Evolutionary conservation across 208 protist species (phyloP).

Genomic region (Naegleria gruberi): DNA sequence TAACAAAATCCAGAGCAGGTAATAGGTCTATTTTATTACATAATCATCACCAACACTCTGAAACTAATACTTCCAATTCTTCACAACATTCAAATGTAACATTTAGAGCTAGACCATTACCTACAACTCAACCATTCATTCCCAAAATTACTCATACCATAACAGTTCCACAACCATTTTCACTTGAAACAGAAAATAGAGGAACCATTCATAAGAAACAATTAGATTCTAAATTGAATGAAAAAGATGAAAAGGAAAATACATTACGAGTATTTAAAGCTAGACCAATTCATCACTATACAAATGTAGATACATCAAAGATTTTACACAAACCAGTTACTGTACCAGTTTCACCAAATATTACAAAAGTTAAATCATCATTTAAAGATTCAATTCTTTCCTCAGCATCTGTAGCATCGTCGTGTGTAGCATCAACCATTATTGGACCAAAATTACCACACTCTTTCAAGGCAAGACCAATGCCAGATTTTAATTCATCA

Average conservation of each 20-base stretch:
- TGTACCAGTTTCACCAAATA: not conserved
- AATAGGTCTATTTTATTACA: too few relatives aligned
- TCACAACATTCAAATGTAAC: not conserved
- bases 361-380: not conserved
- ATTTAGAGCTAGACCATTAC: not conserved
- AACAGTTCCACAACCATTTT: not conserved
- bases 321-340: not conserved
- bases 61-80: not conserved
- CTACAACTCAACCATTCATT: not conserved
- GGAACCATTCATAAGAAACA: not conserved
- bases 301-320: too few relatives aligned
- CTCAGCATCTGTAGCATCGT: too few relatives aligned
- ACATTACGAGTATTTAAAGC: not conserved
- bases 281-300: not conserved
- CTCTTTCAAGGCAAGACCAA: not conserved
- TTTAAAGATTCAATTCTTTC: not conserved
- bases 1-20: not conserved
- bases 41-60: not conserved
- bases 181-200: not conserved
- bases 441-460: not conserved
- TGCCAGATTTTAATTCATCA: not conserved
- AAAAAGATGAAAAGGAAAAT: not conserved
- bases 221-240: not conserved
- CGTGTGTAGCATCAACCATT: too few relatives aligned
- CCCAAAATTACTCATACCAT: not conserved